Percentiles rank a stretch among this genome's conserved stretches.
Conservation (phyloP, 148 eudicot species). For the Rhododendron griersonianum region DNA sequence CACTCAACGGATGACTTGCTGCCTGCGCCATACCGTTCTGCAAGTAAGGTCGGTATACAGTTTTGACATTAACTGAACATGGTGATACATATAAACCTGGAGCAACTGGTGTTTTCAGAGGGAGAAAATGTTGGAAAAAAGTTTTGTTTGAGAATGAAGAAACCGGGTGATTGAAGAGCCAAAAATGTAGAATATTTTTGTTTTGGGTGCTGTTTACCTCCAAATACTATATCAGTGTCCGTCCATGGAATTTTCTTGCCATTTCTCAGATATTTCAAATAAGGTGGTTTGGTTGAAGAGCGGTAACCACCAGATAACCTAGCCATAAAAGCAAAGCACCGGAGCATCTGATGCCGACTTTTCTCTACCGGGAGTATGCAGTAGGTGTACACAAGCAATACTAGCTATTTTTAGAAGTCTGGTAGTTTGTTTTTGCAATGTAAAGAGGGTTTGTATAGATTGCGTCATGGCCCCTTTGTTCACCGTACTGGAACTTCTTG, state of each 20-base stretch:
- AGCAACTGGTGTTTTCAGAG: slow-evolving; percentile 9
- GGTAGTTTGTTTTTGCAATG: slow-evolving; percentile 6
- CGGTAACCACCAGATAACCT: background rate
- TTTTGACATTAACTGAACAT: background rate
- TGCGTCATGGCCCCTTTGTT: slow-evolving; percentile 10
- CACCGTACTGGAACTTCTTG: background rate
- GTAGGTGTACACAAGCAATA: background rate
- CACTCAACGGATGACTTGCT: background rate
- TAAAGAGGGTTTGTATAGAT: slow-evolving; percentile 22
- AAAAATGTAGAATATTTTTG: background rate
- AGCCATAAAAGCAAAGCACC: background rate
- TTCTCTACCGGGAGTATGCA: slow-evolving; percentile 8
- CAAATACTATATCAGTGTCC: background rate
- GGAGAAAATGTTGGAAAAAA: background rate
- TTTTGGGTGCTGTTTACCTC: slow-evolving; percentile 3
- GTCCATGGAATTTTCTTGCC: background rate
- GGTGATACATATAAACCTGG: slow-evolving; percentile 15
- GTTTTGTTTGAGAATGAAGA: slow-evolving; percentile 8
- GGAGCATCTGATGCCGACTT: background rate
- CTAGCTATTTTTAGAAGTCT: slow-evolving; percentile 1
- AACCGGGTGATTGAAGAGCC: slow-evolving; percentile 6
- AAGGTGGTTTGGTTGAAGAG: slow-evolving; percentile 10
- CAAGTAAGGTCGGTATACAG: slow-evolving; percentile 1
- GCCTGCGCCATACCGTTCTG: background rate
- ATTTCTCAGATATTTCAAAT: slow-evolving; percentile 2